Evolutionary conservation across 2,329 filamentous ascomycete genomes (phyloP).

Genomic region (Cercospora sesami): DNA sequence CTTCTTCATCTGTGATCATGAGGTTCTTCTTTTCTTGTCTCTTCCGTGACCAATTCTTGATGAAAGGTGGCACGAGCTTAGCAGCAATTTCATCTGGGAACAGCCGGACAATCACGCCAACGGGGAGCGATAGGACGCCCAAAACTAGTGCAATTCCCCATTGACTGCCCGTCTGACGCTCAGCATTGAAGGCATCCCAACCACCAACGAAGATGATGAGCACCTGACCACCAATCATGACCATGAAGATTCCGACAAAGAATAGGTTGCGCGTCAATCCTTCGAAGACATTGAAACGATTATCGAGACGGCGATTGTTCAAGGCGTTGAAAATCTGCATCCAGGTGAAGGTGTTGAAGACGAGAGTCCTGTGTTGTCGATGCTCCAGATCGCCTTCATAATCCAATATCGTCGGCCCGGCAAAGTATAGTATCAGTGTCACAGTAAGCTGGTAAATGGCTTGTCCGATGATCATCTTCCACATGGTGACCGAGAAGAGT

Average conservation of each 20-base stretch:
- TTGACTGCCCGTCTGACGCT: conserved; percentile 67
- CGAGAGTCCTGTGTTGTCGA: conserved; percentile 69
- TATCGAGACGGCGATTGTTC: conserved; percentile 94
- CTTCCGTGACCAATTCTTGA: conserved; percentile 41
- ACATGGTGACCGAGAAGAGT: conserved; percentile 87
- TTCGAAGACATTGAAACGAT: conserved; percentile 93
- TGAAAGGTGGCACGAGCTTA: conserved; percentile 44
- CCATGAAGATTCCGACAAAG: conserved; percentile 78
- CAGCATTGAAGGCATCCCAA: conserved; percentile 70
- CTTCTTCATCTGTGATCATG: conserved; percentile 45
- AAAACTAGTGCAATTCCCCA: conserved; percentile 88
- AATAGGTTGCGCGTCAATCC: conserved; percentile 81
- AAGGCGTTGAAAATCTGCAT: conserved; percentile 99
- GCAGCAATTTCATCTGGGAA: conserved; percentile 71
- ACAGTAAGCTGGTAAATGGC: conserved; percentile 80
- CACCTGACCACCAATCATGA: conserved; percentile 87
- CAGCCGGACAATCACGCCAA: conserved; percentile 77
- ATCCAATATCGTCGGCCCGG: conserved; percentile 60
- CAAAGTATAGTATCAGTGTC: conserved; percentile 82
- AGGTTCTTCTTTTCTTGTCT: conserved; percentile 47
- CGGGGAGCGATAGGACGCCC: conserved; percentile 78
- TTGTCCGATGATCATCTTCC: conserved; percentile 98
- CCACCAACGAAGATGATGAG: conserved; percentile 89
- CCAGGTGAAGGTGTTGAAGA: conserved; percentile 99
- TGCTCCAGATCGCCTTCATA: conserved; percentile 48